Conservation (phyloP, 768 basidiomycete genomes). For the Tulasnella sp. region DNA sequence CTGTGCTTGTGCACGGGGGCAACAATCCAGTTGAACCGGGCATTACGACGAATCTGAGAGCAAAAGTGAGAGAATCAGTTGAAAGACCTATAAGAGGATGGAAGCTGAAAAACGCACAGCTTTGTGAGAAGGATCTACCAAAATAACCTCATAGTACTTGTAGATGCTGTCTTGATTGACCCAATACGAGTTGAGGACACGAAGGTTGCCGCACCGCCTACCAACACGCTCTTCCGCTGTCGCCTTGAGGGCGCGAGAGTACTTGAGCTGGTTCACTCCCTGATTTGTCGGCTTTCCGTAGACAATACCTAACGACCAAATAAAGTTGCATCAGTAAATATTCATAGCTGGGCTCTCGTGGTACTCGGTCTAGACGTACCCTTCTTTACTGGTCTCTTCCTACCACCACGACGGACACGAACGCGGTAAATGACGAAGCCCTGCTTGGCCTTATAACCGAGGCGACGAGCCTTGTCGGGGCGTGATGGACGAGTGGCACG, state of each 20-base stretch:
- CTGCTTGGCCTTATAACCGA: conserved; percentile 99
- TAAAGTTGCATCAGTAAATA: no score
- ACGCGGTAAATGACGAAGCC: conserved; percentile 97
- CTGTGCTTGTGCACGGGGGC: conserved; percentile 98
- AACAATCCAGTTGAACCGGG: conserved; percentile 98
- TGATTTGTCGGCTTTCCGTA: conserved; percentile 99
- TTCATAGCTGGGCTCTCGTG: no score
- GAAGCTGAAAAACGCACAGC: conserved; percentile 46
- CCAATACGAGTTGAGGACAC: conserved; percentile 99
- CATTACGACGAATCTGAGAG: conserved; percentile 76
- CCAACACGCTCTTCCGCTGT: conserved; percentile 98
- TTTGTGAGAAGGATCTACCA: conserved; percentile 92
- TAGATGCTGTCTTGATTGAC: conserved; percentile 98
- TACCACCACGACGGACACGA: conserved; percentile 94
- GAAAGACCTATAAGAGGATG: not conserved
- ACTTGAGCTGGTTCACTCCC: conserved; percentile 99
- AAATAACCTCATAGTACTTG: conserved; percentile 98
- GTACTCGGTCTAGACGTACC: conserved; percentile 39
- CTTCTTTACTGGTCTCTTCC: conserved; percentile 98
- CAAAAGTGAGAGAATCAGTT: not conserved
- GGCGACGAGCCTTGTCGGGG: conserved; percentile 96
- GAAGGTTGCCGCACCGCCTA: conserved; percentile 87
- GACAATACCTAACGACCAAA: conserved; percentile 61
- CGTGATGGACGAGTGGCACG: conserved; percentile 96
- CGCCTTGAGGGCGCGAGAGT: conserved; percentile 84